phyloP scores from a whole-genome alignment of 192 early-diverging fungal genomes.

The Jimgerdemannia lactiflua region DNA sequence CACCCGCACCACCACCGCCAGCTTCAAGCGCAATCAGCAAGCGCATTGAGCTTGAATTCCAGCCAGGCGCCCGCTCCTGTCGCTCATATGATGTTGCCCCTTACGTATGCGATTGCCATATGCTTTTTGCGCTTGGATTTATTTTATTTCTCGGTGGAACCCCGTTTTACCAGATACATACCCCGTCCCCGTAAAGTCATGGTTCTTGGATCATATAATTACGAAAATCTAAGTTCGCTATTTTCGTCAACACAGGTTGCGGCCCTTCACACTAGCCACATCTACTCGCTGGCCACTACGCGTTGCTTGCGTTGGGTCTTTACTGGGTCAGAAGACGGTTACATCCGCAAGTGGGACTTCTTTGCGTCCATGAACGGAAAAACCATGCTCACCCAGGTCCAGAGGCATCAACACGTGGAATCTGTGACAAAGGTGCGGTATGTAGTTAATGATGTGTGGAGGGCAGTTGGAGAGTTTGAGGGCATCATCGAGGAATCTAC shows the following conservation, averaged over 20 bases:
- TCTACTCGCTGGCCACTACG: slow-evolving; percentile 68
- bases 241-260: slow-evolving; percentile 35
- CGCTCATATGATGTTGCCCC: neutral
- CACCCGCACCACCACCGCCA: neutral
- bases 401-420: slow-evolving; percentile 84
- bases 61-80: neutral
- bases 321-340: slow-evolving; percentile 91
- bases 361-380: slow-evolving; percentile 82
- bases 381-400: slow-evolving; percentile 75
- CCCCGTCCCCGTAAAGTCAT: too few relatives aligned
- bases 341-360: slow-evolving; percentile 93
- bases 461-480: too few relatives aligned
- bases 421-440: slow-evolving; percentile 68
- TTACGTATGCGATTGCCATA: neutral
- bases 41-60: neutral
- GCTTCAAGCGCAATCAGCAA: neutral
- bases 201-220: too few relatives aligned
- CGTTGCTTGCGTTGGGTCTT: slow-evolving; percentile 78
- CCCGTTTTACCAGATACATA: too few relatives aligned
- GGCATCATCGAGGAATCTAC: neutral
- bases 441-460: neutral
- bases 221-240: too few relatives aligned
- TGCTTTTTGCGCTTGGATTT: neutral
- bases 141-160: neutral
- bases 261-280: slow-evolving; percentile 63